Base-by-base conservation (phyloP, 2,329 filamentous ascomycete genomes). In the Neoarthrinium moseri region DNA sequence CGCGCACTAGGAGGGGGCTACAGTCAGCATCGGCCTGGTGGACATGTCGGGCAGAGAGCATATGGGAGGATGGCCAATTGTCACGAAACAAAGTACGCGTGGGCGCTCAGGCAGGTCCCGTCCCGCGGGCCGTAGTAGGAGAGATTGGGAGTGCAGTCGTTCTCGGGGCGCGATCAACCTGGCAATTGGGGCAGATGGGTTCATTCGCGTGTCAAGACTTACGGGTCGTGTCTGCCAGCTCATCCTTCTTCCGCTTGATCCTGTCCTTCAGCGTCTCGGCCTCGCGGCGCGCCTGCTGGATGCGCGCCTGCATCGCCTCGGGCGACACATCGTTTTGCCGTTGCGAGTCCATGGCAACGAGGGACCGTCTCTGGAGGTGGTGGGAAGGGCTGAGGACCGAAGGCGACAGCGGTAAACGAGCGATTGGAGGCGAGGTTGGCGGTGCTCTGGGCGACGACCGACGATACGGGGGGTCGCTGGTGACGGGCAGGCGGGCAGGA, bases 161-260 rank as follows among this genome's bases (percentile, higher is more conserved):
- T 18, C 33, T 17, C 33, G 22, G 5, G 15, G 29, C 29, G 12
- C 23, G n/a, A 10, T 15, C 11, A 4, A 10, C 33, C 17, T 41
- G 45, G 34, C 39, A 34, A 47, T 43, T 47, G 54, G 45, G 33
- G 33, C 17, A 18, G 22, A 45, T 29, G 17, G 26, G 17, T 43
- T 24, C n/a, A n/a, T n/a, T n/a, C n/a, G n/a, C n/a, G n/a, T n/a
- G n/a, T n/a, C n/a, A n/a, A n/a, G 11, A 80, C 92, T 83, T 84
- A 99, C 94, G 86, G 66, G 91, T 95, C 54, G 91, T 95, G 73
- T 99, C 94, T 67, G 92, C 92, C 60, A 99, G 83, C 75, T 97
- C 94, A 82, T 99, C 94, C 87, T 97, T 97, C 84, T 95, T 96
- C 74, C 91, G 85, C 86, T 96, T 97, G 83, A 97, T 97, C 72